phyloP scores from a whole-genome alignment of 139 green algal genomes.

The Eudorina sp. region DNA sequence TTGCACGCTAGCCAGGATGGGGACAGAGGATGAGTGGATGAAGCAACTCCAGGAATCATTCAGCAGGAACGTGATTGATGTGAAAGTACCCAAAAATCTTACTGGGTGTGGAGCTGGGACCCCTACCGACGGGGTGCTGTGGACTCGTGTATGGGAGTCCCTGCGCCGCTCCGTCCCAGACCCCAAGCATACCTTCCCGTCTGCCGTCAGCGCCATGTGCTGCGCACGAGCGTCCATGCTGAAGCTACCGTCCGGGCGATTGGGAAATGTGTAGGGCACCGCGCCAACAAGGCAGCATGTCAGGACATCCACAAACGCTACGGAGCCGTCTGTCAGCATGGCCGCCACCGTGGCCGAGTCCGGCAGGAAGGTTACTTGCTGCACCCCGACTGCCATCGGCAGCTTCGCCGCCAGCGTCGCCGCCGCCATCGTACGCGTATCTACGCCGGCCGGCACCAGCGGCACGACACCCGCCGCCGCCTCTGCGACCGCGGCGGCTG shows the following conservation, averaged over 20 bases:
- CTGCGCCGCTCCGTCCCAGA: too few relatives aligned
- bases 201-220: slow-evolving; percentile 58
- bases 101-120: too few relatives aligned
- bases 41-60: too few relatives aligned
- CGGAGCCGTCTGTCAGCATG: slow-evolving; percentile 55
- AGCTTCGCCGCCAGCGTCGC: slow-evolving; percentile 18
- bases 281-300: not conserved
- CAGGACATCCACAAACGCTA: slow-evolving; percentile 58
- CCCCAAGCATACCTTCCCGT: slow-evolving; percentile 63
- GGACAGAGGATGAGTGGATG: too few relatives aligned
- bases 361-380: slow-evolving; percentile 54
- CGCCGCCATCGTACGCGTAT: not conserved
- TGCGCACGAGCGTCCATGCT: slow-evolving; percentile 61
- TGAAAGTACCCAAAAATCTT: too few relatives aligned
- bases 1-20: too few relatives aligned
- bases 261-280: slow-evolving; percentile 37
- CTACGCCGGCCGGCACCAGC: not conserved
- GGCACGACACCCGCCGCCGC: not conserved
- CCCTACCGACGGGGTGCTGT: too few relatives aligned
- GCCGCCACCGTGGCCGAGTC: slow-evolving; percentile 53
- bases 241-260: slow-evolving; percentile 51
- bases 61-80: too few relatives aligned
- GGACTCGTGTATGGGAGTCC: too few relatives aligned
- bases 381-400: slow-evolving; percentile 19
- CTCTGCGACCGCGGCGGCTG: not conserved